These are phyloP conservation scores for Lyophyllum atratum DNA, from an alignment of 768 basidiomycete genomes.

Conservation along the genomic window DNA sequence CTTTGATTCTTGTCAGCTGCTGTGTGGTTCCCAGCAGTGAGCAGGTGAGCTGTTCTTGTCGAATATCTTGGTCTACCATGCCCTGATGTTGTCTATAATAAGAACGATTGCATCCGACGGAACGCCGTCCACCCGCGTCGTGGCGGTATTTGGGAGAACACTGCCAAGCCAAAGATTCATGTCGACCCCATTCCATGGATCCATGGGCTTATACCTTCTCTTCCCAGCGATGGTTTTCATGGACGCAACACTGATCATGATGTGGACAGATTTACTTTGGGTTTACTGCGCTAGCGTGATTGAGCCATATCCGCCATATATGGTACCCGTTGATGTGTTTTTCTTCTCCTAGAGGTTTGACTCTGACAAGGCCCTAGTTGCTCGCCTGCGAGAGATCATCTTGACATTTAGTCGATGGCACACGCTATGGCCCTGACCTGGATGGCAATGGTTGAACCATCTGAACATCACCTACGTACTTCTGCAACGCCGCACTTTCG, in stretches of 20 bases:
- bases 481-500: neutral
- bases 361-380: neutral
- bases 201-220: conserved; percentile 3
- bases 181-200: conserved; percentile 6
- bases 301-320: neutral
- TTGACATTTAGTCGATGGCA: too few species aligned
- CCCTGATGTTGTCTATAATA: neutral
- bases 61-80: neutral
- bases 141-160: neutral
- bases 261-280: too few species aligned
- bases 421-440: too few species aligned
- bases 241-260: neutral
- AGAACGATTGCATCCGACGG: conserved; percentile 11
- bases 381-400: too few species aligned
- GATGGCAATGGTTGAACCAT: too few species aligned
- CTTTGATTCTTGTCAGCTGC: neutral
- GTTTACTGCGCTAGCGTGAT: conserved; percentile 1
- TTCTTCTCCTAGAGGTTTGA: neutral
- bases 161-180: neutral
- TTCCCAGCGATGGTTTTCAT: neutral
- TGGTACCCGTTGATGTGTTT: neutral
- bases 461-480: neutral
- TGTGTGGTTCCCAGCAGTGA: neutral
- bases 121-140: conserved; percentile 13
- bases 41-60: neutral